Evolutionary conservation across 2,329 filamentous ascomycete genomes (phyloP).

Genomic region (Aureobasidium sp.): DNA sequence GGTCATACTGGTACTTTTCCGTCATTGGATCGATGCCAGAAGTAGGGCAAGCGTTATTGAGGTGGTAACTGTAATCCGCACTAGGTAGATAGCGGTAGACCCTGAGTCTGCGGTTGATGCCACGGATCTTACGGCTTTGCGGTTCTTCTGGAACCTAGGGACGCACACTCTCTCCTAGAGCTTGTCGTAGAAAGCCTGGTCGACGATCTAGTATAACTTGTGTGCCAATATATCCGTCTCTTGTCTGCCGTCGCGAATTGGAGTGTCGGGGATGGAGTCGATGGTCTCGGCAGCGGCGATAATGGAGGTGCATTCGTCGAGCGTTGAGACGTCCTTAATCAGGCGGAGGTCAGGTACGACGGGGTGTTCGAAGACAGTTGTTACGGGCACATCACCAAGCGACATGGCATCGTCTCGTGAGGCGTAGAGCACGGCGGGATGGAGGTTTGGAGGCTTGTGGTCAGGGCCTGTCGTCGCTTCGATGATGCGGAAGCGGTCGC

Average conservation of each 20-base stretch:
- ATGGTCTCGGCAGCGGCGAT: slow-evolving; percentile 58
- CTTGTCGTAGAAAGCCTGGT: slow-evolving; percentile 52
- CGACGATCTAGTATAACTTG: slow-evolving; percentile 66
- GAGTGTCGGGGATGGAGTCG: slow-evolving; percentile 58
- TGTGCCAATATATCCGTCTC: slow-evolving; percentile 55
- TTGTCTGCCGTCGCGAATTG: slow-evolving; percentile 56
- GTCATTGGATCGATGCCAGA: slow-evolving; percentile 50
- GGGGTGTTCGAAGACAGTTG: slow-evolving; percentile 52
- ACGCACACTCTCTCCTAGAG: slow-evolving; percentile 54
- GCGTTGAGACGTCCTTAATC: slow-evolving; percentile 50
- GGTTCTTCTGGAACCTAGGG: slow-evolving; percentile 48
- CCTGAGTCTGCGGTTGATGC: slow-evolving; percentile 60
- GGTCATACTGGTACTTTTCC: slow-evolving; percentile 57
- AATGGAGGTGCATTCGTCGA: slow-evolving; percentile 55
- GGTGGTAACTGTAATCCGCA: slow-evolving; percentile 62
- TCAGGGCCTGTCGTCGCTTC: slow-evolving; percentile 52
- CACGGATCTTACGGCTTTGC: slow-evolving; percentile 49
- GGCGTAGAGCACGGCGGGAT: slow-evolving; percentile 57
- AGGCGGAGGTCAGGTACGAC: slow-evolving; percentile 53
- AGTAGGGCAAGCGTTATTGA: slow-evolving; percentile 65
- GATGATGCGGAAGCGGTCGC: slow-evolving; percentile 45
- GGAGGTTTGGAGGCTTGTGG: slow-evolving; percentile 59
- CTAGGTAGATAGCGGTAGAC: slow-evolving; percentile 66
- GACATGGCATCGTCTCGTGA: slow-evolving; percentile 49
- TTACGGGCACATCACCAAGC: slow-evolving; percentile 38